Evolutionary conservation across 169 alveolate genomes (phyloP).

Genomic region (Cryptosporidium xiaoi): DNA sequence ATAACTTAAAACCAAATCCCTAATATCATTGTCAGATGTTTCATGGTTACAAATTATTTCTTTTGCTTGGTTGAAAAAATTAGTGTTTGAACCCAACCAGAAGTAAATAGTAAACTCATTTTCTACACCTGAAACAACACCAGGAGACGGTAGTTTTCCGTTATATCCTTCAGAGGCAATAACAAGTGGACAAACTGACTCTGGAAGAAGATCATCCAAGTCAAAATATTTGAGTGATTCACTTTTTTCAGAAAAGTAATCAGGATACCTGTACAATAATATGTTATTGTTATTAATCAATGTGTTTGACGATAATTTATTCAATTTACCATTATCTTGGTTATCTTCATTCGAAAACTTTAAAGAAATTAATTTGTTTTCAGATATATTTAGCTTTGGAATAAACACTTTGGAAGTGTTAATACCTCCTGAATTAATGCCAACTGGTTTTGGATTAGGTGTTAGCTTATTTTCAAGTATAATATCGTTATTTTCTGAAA

Average conservation of each 20-base stretch:
- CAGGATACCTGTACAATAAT: slow-evolving; percentile 36
- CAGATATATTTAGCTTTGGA: slow-evolving; percentile 12
- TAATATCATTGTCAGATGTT: background rate
- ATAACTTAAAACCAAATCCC: background rate
- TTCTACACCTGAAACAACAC: background rate
- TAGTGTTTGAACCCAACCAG: slow-evolving; percentile 43
- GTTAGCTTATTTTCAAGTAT: no score
- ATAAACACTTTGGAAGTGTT: background rate
- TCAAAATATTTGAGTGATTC: slow-evolving; percentile 50
- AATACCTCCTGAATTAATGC: background rate
- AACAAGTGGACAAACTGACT: slow-evolving; percentile 19
- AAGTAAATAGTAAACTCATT: slow-evolving; percentile 5
- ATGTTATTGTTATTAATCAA: background rate
- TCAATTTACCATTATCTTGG: background rate
- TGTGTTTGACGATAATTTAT: no score
- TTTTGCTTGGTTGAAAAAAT: slow-evolving; percentile 30
- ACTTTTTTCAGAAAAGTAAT: slow-evolving; percentile 8
- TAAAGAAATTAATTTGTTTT: slow-evolving; percentile 3
- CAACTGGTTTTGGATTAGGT: background rate
- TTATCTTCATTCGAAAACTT: background rate
- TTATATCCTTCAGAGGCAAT: background rate
- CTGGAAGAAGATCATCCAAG: slow-evolving; percentile 40
- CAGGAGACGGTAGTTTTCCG: background rate
- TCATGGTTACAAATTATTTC: background rate
- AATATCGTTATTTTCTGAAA: no score